These are phyloP conservation scores for Logfia minima DNA, from an alignment of 129 eudicot genomes.

Conservation along the genomic window DNA sequence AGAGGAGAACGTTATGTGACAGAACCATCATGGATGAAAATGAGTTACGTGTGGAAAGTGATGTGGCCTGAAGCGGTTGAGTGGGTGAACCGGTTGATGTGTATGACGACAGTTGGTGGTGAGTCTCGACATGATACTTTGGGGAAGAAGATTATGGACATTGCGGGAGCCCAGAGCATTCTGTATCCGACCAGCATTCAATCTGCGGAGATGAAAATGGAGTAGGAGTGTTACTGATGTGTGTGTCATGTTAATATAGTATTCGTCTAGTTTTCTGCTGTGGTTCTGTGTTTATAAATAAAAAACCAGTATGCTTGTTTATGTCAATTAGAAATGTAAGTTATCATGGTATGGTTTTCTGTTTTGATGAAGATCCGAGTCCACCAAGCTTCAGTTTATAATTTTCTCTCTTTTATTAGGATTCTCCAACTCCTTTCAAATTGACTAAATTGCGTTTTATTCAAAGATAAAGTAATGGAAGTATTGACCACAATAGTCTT, in stretches of 20 bases:
- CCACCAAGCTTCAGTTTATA: background rate
- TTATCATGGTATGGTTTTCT: background rate
- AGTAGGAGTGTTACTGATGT: slow-evolving; percentile 12
- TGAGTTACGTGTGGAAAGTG: slow-evolving; percentile 46
- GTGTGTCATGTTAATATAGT: background rate
- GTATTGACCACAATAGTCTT: too few species aligned
- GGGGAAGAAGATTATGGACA: slow-evolving; percentile 39
- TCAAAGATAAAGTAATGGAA: too few species aligned
- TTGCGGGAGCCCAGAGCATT: slow-evolving; percentile 27
- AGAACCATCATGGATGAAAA: slow-evolving; percentile 57
- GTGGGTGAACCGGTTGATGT: slow-evolving; percentile 41
- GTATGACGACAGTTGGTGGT: slow-evolving; percentile 30
- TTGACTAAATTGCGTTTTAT: too few species aligned
- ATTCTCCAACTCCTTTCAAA: too few species aligned
- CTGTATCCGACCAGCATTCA: slow-evolving; percentile 35
- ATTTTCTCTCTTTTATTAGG: too few species aligned
- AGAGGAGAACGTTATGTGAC: slow-evolving; percentile 71
- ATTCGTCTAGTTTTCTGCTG: background rate
- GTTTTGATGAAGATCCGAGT: background rate
- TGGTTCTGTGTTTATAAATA: slow-evolving; percentile 20
- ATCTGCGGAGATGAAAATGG: slow-evolving; percentile 30
- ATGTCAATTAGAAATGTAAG: background rate
- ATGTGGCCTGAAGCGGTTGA: slow-evolving; percentile 66
- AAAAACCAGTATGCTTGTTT: slow-evolving; percentile 1
- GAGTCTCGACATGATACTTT: slow-evolving; percentile 27